These are phyloP conservation scores for Phytophthora tubulina DNA, from an alignment of 352 stramenopile species.

Conservation along the genomic window DNA sequence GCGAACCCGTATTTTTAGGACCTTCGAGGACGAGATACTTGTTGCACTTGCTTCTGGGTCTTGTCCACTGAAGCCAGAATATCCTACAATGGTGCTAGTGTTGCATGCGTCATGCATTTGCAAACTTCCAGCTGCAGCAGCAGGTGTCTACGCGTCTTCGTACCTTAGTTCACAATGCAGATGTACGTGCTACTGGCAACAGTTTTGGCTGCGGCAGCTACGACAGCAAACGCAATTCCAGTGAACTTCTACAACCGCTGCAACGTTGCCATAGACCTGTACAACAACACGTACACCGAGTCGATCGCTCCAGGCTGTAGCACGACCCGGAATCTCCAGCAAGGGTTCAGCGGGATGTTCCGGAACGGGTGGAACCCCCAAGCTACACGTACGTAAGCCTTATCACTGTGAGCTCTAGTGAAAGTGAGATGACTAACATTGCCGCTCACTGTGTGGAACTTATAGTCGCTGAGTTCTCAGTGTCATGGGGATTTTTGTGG, in stretches of 20 bases:
- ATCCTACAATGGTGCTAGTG: slow-evolving; percentile 1
- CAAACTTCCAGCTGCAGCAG: slow-evolving; percentile 12
- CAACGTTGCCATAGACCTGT: slow-evolving; percentile 51
- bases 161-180: slow-evolving; percentile 22
- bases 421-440: slow-evolving; percentile 8
- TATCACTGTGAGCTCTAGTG: neutral
- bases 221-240: slow-evolving; percentile 41
- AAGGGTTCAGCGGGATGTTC: slow-evolving; percentile 75
- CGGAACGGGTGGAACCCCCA: slow-evolving; percentile 62
- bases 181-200: slow-evolving; percentile 5
- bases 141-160: neutral
- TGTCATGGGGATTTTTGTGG: slow-evolving; percentile 54
- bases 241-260: slow-evolving; percentile 73
- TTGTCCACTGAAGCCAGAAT: slow-evolving; percentile 24
- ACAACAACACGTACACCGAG: slow-evolving; percentile 57
- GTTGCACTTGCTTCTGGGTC: slow-evolving; percentile 15
- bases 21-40: slow-evolving; percentile 40
- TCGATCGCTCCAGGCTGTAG: slow-evolving; percentile 46
- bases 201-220: slow-evolving; percentile 7
- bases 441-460: slow-evolving; percentile 7
- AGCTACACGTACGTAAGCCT: slow-evolving; percentile 48
- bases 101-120: slow-evolving; percentile 17
- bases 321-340: slow-evolving; percentile 41
- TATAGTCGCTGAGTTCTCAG: slow-evolving; percentile 62
- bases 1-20: slow-evolving; percentile 14